These are phyloP conservation scores for Alnus rubra DNA, from an alignment of 306 rosid species.

Conservation along the genomic window DNA sequence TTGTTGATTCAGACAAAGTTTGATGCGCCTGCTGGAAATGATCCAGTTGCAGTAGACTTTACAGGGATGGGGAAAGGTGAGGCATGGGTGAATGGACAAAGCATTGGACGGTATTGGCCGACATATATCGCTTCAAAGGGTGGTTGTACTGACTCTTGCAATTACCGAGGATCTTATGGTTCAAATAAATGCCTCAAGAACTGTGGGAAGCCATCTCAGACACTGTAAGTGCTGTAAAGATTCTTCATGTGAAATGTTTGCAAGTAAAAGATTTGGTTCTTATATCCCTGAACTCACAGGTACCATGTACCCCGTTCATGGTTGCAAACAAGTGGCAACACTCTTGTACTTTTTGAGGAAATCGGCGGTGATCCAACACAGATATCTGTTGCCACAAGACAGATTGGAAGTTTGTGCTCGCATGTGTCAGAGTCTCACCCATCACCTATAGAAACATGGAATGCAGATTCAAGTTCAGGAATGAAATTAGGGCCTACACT, in stretches of 20 bases:
- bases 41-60: slow-evolving; percentile 87
- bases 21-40: slow-evolving; percentile 60
- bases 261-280: slow-evolving; percentile 27
- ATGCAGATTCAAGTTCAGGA: slow-evolving; percentile 41
- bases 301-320: slow-evolving; percentile 86
- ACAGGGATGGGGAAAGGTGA: slow-evolving; percentile 92
- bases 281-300: slow-evolving; percentile 41
- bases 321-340: slow-evolving; percentile 62
- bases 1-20: slow-evolving; percentile 61
- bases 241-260: slow-evolving; percentile 8
- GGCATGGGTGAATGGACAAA: slow-evolving; percentile 97
- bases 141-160: slow-evolving; percentile 58
- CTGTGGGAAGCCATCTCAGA: slow-evolving; percentile 88
- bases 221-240: slow-evolving; percentile 52
- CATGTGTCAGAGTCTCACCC: slow-evolving; percentile 84
- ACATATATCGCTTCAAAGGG: slow-evolving; percentile 42
- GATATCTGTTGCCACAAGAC: slow-evolving; percentile 58
- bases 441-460: slow-evolving; percentile 72
- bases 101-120: slow-evolving; percentile 98
- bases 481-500: slow-evolving; percentile 46
- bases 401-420: slow-evolving; percentile 68
- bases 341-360: slow-evolving; percentile 82
- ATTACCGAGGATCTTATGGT: slow-evolving; percentile 60
- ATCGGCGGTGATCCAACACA: slow-evolving; percentile 76
- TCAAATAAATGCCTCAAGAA: slow-evolving; percentile 67